A percentile compares a stretch with the other conserved stretches of the same genome.
Evolutionary conservation across 2,329 filamentous ascomycete species (phyloP).

Genomic region (Alternaria arbusti): DNA sequence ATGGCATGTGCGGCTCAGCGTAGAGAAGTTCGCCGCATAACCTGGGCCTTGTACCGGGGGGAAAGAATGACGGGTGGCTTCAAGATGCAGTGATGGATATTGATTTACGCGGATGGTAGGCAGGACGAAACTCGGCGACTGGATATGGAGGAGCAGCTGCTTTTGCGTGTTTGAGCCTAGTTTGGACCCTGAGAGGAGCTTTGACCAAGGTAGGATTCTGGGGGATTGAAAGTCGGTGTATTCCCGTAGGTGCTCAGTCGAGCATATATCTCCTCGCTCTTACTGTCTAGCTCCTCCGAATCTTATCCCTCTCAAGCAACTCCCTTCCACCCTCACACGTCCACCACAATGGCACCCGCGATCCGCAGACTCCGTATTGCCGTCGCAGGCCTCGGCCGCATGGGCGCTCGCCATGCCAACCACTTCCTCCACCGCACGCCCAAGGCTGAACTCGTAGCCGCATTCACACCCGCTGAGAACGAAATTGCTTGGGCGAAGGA

Average conservation of each 20-base stretch:
- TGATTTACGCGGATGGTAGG: not conserved
- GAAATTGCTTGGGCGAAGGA: slow-evolving; percentile 57
- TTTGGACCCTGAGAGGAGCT: slow-evolving; percentile 10
- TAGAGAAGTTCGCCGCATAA: not conserved
- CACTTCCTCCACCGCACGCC: slow-evolving; percentile 56
- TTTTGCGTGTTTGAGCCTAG: slow-evolving; percentile 1
- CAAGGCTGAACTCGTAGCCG: slow-evolving; percentile 56
- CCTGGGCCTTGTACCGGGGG: not conserved
- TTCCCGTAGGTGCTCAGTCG: not conserved
- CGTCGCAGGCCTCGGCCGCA: slow-evolving; percentile 57
- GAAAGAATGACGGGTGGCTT: not conserved
- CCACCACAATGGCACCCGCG: slow-evolving; percentile 36
- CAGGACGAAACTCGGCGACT: not conserved
- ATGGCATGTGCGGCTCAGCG: not conserved
- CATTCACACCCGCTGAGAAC: slow-evolving; percentile 52
- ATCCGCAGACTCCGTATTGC: slow-evolving; percentile 53
- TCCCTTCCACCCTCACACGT: not conserved
- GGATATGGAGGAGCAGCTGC: not conserved
- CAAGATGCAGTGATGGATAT: not conserved
- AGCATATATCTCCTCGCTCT: not conserved
- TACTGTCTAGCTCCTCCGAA: not conserved
- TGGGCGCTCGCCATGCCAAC: slow-evolving; percentile 58
- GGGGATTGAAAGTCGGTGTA: slow-evolving; percentile 1
- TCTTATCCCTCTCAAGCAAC: not conserved
- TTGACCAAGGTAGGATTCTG: not conserved